phyloP scores from a whole-genome alignment of 192 early-diverging fungal genomes.

The Entophlyctis luteolus region DNA sequence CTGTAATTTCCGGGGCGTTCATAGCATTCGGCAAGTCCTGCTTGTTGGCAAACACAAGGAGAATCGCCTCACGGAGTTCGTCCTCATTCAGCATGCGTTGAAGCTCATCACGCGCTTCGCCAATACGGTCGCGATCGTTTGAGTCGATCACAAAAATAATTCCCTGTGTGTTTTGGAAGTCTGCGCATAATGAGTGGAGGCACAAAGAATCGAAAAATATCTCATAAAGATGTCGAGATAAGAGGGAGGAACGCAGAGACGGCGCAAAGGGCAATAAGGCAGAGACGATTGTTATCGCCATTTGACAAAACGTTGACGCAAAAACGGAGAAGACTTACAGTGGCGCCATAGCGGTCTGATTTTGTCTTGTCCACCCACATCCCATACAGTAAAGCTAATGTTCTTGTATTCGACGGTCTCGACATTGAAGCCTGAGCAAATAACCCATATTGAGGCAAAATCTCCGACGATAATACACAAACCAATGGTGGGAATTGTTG shows the following conservation, averaged over 20 bases:
- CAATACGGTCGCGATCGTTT: conserved; percentile 90
- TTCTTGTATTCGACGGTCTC: conserved; percentile 97
- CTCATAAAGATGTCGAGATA: conserved; percentile 65
- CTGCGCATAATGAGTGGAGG: conserved; percentile 86
- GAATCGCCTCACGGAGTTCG: conserved; percentile 80
- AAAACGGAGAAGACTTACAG: conserved; percentile 48
- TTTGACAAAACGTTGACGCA: not conserved
- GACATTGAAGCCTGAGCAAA: conserved; percentile 72
- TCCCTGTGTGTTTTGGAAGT: conserved; percentile 92
- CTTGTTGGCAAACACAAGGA: conserved; percentile 97
- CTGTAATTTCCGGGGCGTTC: conserved; percentile 85
- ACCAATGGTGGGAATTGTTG: conserved; percentile 97
- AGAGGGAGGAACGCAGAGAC: too few species aligned
- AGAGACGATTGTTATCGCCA: not conserved
- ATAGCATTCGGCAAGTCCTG: conserved; percentile 97
- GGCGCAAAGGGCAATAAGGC: too few species aligned
- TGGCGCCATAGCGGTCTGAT: conserved; percentile 96
- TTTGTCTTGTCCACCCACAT: conserved; percentile 97
- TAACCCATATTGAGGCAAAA: conserved; percentile 26
- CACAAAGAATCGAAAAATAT: conserved; percentile 56
- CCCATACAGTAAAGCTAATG: conserved; percentile 97
- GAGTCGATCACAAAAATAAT: conserved; percentile 97
- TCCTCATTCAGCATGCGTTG: conserved; percentile 85
- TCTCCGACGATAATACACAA: conserved; percentile 25
- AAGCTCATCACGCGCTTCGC: conserved; percentile 85